These are phyloP conservation scores for Evernia prunastri DNA, from an alignment of 495 filamentous ascomycete species.

Conservation along the genomic window DNA sequence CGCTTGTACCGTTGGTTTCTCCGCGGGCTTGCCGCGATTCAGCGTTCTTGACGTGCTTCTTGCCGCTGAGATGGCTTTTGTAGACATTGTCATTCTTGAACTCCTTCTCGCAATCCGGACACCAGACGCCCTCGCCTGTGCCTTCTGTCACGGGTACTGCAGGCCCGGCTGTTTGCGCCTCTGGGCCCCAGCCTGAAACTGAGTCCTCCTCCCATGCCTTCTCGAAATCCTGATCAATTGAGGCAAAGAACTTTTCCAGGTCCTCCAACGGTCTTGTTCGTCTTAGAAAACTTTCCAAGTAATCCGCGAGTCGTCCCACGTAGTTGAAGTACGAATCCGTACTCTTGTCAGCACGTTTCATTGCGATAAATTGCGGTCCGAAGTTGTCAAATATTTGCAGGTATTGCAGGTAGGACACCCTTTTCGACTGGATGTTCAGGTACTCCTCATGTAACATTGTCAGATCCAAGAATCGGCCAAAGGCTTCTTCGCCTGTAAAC, in stretches of 20 bases:
- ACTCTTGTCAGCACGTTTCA: conserved; percentile 74
- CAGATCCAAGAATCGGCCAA: conserved; percentile 84
- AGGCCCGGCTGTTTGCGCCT: conserved; percentile 39
- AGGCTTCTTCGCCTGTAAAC: conserved; percentile 94
- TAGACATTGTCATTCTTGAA: conserved; percentile 96
- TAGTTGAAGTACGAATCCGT: conserved; percentile 90
- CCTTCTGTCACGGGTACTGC: conserved; percentile 47
- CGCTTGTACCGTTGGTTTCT: conserved; percentile 24
- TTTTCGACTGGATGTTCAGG: conserved; percentile 77
- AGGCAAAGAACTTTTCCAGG: conserved; percentile 65
- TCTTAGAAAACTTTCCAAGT: conserved; percentile 80
- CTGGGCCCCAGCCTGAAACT: conserved; percentile 70
- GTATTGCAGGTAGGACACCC: conserved; percentile 84
- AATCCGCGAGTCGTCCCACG: conserved; percentile 67
- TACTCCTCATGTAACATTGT: conserved; percentile 78
- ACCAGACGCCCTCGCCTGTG: conserved; percentile 73
- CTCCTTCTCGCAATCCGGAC: conserved; percentile 82
- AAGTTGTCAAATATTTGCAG: conserved; percentile 85
- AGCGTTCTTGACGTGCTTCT: conserved; percentile 84
- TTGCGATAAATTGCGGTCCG: conserved; percentile 57
- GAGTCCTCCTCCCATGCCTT: conserved; percentile 72
- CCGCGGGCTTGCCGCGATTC: conserved; percentile 49
- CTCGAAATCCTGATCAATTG: conserved; percentile 76
- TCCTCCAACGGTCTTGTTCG: conserved; percentile 77
- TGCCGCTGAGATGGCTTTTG: conserved; percentile 76